Percentiles rank a stretch among this genome's conserved stretches.
phyloP scores from a whole-genome alignment of 2,329 filamentous ascomycete genomes.

The Simplicillium aogashimaense region DNA sequence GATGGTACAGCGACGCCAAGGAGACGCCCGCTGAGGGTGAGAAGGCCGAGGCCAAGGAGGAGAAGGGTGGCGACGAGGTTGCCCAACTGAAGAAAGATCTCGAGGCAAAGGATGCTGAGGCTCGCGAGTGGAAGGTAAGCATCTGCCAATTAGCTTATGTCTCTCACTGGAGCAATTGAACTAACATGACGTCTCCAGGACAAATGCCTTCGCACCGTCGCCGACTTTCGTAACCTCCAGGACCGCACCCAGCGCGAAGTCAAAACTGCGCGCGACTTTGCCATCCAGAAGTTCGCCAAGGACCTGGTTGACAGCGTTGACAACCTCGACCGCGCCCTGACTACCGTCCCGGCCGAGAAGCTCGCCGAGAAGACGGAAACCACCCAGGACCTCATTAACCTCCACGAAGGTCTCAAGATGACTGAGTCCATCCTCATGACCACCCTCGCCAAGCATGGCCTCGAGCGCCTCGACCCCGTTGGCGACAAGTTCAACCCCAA shows the following conservation, averaged over 20 bases:
- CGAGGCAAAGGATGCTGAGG: conserved; percentile 42
- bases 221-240: conserved; percentile 97
- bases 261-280: conserved; percentile 79
- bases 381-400: conserved; percentile 62
- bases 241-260: conserved; percentile 88
- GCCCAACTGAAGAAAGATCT: conserved; percentile 39
- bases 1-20: conserved; percentile 42
- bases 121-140: conserved; percentile 73
- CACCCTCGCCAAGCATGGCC: conserved; percentile 86
- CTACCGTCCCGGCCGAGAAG: conserved; percentile 67
- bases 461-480: conserved; percentile 78
- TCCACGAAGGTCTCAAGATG: conserved; percentile 91
- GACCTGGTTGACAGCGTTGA: conserved; percentile 93
- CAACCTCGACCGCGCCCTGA: conserved; percentile 89
- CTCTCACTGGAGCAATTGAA: neutral
- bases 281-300: conserved; percentile 89
- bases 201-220: conserved; percentile 85
- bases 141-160: neutral
- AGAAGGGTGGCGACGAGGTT: conserved; percentile 23
- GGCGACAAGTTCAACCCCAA: conserved; percentile 92
- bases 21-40: conserved; percentile 17
- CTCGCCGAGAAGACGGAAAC: conserved; percentile 44
- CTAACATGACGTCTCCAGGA: conserved; percentile 49
- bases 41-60: conserved; percentile 15
- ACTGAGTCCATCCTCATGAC: conserved; percentile 80